Evolutionary conservation across 2,329 filamentous ascomycete species (phyloP).

Genomic region (Xylariaceae sp.): DNA sequence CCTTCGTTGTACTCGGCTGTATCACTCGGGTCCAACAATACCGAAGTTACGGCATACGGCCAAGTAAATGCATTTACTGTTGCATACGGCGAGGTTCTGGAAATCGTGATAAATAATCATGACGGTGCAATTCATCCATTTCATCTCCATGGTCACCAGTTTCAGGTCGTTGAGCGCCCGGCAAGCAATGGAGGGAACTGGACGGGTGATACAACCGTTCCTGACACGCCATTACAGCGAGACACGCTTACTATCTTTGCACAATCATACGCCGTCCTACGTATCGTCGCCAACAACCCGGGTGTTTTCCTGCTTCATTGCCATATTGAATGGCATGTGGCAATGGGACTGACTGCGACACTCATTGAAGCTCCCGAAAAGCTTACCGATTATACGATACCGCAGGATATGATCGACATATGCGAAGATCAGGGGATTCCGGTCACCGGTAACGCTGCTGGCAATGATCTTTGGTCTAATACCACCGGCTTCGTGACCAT

Average conservation of each 20-base stretch:
- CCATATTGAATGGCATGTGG: constrained; percentile 60
- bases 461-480: constrained; percentile 30
- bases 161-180: constrained; percentile 47
- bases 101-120: constrained; percentile 49
- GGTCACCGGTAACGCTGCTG: constrained; percentile 62
- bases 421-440: constrained; percentile 45
- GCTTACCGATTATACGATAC: constrained; percentile 53
- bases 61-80: constrained; percentile 40
- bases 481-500: constrained; percentile 27
- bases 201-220: constrained; percentile 24
- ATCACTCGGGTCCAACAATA: constrained; percentile 46
- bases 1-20: constrained; percentile 70
- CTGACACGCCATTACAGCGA: constrained; percentile 31
- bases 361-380: constrained; percentile 55
- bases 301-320: constrained; percentile 56
- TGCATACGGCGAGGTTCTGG: constrained; percentile 36
- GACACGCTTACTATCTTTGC: constrained; percentile 38
- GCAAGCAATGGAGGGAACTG: constrained; percentile 35
- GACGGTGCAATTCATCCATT: constrained; percentile 47
- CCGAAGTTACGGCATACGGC: constrained; percentile 40
- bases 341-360: constrained; percentile 53
- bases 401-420: constrained; percentile 50
- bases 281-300: constrained; percentile 49
- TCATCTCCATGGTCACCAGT: constrained; percentile 54
- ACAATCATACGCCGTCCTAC: constrained; percentile 46